Percentiles rank a stretch among this genome's conserved stretches.
phyloP scores from a whole-genome alignment of 2,329 filamentous ascomycete species.

The Scedosporium minutisporum region DNA sequence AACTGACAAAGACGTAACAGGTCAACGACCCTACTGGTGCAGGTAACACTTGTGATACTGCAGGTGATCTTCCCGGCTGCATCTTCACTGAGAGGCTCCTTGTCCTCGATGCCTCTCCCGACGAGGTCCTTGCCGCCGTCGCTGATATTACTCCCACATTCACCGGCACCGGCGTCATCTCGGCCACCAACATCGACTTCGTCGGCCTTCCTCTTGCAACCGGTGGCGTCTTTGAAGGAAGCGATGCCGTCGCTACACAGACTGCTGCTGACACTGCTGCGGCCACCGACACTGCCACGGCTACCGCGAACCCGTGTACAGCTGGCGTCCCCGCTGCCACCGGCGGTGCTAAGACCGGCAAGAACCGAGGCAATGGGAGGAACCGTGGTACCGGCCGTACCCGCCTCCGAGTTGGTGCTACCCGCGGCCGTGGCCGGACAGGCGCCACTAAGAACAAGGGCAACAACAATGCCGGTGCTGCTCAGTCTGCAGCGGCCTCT shows the following conservation, averaged over 20 bases:
- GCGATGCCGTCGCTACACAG: conserved; percentile 3
- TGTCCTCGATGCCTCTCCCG: conserved; percentile 42
- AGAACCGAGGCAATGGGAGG: neutral
- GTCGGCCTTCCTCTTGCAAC: conserved; percentile 14
- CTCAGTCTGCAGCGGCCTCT: neutral
- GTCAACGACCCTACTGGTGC: conserved; percentile 13
- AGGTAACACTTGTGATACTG: conserved; percentile 35
- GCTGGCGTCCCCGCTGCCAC: neutral
- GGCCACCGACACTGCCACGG: conserved; percentile 1
- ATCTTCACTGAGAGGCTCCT: conserved; percentile 43
- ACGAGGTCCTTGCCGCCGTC: conserved; percentile 40
- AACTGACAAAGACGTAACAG: neutral
- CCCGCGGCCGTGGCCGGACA: neutral
- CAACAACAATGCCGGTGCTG: neutral
- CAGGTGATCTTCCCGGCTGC: conserved; percentile 38
- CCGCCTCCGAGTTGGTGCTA: neutral
- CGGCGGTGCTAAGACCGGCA: conserved; percentile 3
- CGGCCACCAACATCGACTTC: conserved; percentile 16
- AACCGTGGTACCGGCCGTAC: neutral
- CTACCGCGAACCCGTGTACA: neutral
- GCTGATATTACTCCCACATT: conserved; percentile 24
- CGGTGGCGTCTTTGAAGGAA: neutral
- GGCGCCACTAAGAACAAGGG: neutral
- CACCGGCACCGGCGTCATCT: conserved; percentile 21
- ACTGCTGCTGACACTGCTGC: conserved; percentile 4